Conservation (phyloP, 768 basidiomycete species). For the Gymnopilus dilepis region DNA sequence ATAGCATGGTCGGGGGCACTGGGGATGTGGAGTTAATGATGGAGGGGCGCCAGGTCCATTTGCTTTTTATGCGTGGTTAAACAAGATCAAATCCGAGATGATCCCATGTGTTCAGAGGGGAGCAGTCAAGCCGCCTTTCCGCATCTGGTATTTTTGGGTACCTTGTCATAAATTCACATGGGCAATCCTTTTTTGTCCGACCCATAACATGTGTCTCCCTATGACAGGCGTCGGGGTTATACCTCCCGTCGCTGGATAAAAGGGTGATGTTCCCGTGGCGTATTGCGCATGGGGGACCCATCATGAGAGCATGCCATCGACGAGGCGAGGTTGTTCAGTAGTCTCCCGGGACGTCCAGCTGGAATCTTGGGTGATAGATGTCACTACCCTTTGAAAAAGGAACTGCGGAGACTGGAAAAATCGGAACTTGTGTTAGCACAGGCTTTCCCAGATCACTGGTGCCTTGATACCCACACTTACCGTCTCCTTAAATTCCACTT, state of each 20-base stretch:
- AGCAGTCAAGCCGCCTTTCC: constrained; percentile 43
- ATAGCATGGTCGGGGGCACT: constrained; percentile 34
- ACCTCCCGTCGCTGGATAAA: constrained; percentile 23
- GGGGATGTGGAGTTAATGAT: constrained; percentile 30
- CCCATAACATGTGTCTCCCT: constrained; percentile 27
- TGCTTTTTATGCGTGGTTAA: constrained; percentile 43
- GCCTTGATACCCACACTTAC: constrained; percentile 26
- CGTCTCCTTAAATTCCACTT: constrained; percentile 27
- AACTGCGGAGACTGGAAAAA: constrained; percentile 22
- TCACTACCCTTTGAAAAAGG: constrained; percentile 9
- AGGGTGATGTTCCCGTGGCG: constrained; percentile 25
- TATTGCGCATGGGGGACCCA: constrained; percentile 15
- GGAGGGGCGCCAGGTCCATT: constrained; percentile 25
- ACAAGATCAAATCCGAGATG: constrained; percentile 39
- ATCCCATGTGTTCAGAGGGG: constrained; percentile 35
- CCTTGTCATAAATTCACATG: constrained; percentile 37
- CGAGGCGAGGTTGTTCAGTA: constrained; percentile 3
- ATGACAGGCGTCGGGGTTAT: constrained; percentile 29
- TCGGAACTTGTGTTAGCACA: constrained; percentile 20
- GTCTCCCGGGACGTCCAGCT: constrained; percentile 6
- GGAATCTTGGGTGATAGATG: constrained; percentile 8
- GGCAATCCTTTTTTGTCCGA: constrained; percentile 27
- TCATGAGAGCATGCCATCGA: constrained; percentile 11
- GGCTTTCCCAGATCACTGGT: constrained; percentile 27
- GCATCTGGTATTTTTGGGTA: constrained; percentile 35